phyloP scores from a whole-genome alignment of 805 yeast species.

The Pichia nanzhaoensis region DNA sequence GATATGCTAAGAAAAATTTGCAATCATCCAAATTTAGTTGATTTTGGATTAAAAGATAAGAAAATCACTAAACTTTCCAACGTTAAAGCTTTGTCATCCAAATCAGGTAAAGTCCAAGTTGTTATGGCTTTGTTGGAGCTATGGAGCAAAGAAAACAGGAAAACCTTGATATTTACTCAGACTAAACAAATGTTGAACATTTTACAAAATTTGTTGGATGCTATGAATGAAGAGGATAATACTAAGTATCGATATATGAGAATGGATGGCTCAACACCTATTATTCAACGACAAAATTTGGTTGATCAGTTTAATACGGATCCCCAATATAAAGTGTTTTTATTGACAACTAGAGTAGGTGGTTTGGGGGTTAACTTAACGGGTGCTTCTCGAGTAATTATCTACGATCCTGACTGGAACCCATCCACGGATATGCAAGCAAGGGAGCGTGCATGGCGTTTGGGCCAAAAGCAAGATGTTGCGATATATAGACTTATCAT shows the following conservation, averaged over 20 bases:
- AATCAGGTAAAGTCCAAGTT: conserved; percentile 90
- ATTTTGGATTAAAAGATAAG: conserved; percentile 33
- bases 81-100: conserved; percentile 32
- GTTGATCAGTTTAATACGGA: conserved; percentile 77
- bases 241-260: conserved; percentile 48
- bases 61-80: conserved; percentile 4
- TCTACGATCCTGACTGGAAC: conserved; percentile 97
- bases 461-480: conserved; percentile 91
- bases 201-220: conserved; percentile 57
- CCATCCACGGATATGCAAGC: conserved; percentile 98
- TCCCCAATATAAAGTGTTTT: conserved; percentile 52
- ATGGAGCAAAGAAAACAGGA: conserved; percentile 74
- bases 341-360: conserved; percentile 91
- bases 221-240: conserved; percentile 27
- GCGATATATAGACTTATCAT: conserved; percentile 87
- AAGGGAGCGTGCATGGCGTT: conserved; percentile 92
- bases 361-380: conserved; percentile 92
- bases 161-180: conserved; percentile 83
- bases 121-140: conserved; percentile 63
- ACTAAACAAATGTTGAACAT: conserved; percentile 92
- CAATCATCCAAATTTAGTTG: conserved; percentile 87
- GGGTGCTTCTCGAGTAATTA: conserved; percentile 91
- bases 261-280: conserved; percentile 94
- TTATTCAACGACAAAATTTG: conserved; percentile 63
- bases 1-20: conserved; percentile 88